Percentiles rank a stretch among this genome's conserved stretches.
Conservation (phyloP, 2,329 filamentous ascomycete species). For the Neonectria coccinea region DNA sequence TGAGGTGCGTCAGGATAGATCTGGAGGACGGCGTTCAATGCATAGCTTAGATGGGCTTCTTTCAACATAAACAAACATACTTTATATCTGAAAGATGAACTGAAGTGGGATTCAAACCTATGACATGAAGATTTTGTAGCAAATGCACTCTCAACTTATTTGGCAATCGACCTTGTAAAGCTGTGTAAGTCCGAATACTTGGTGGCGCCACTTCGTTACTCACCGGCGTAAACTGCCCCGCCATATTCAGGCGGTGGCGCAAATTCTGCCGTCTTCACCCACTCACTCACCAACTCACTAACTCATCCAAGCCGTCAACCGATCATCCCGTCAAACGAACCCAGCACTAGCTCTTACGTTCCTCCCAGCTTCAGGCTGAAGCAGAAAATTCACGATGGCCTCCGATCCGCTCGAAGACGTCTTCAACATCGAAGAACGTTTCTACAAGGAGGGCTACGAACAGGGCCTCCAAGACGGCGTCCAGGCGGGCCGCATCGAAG, state of each 20-base stretch:
- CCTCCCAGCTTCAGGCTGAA: slow-evolving; percentile 25
- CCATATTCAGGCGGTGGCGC: slow-evolving; percentile 44
- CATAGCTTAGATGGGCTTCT: slow-evolving; percentile 32
- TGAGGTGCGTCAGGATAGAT: slow-evolving; percentile 13
- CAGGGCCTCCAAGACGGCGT: slow-evolving; percentile 82
- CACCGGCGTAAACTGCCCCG: slow-evolving; percentile 36
- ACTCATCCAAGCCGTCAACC: slow-evolving; percentile 34
- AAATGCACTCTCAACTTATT: background rate
- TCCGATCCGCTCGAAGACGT: slow-evolving; percentile 68
- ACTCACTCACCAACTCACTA: slow-evolving; percentile 34
- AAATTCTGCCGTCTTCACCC: slow-evolving; percentile 44
- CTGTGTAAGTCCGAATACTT: background rate
- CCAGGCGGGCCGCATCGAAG: slow-evolving; percentile 84
- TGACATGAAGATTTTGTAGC: background rate
- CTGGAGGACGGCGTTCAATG: slow-evolving; percentile 30
- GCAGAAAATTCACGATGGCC: slow-evolving; percentile 40
- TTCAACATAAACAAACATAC: slow-evolving; percentile 22
- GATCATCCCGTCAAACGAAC: slow-evolving; percentile 1
- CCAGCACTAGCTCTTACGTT: background rate
- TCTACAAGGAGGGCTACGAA: slow-evolving; percentile 85
- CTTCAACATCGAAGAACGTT: slow-evolving; percentile 72
- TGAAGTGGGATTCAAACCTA: background rate
- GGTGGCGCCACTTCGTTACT: background rate
- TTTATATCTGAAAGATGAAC: background rate
- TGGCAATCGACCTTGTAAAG: background rate